A percentile compares a stretch with the other conserved stretches of the same genome.
Evolutionary conservation across 148 eudicot species (phyloP).

Genomic region (Agrostemma githago): DNA sequence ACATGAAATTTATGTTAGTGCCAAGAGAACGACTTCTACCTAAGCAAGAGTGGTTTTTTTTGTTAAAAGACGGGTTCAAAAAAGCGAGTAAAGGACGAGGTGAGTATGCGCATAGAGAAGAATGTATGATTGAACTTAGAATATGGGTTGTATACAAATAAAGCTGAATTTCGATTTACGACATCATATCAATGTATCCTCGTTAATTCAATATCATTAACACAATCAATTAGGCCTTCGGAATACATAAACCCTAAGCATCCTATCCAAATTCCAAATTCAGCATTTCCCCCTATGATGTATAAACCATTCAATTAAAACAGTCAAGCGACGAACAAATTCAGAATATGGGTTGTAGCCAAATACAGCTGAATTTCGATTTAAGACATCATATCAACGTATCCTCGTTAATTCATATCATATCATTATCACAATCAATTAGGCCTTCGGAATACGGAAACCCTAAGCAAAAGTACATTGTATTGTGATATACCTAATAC

Average conservation of each 20-base stretch:
- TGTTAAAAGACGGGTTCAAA: too few relatives aligned
- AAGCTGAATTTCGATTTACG: neutral
- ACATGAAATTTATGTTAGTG: slow-evolving; percentile 1
- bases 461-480: neutral
- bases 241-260: neutral
- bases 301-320: too few relatives aligned
- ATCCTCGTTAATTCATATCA: too few relatives aligned
- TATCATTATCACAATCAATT: neutral
- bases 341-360: too few relatives aligned
- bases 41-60: neutral
- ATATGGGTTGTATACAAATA: neutral
- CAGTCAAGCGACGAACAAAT: neutral
- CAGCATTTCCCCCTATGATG: too few relatives aligned
- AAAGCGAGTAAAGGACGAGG: neutral
- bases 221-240: neutral
- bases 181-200: neutral
- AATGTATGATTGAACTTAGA: neutral
- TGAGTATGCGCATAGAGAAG: neutral
- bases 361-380: neutral
- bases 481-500: too few relatives aligned
- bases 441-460: neutral
- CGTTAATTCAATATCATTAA: neutral
- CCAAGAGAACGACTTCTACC: neutral
- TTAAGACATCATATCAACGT: neutral
- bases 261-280: too few relatives aligned